Conservation (phyloP, 305 asterid genomes). For the Fraxinus sp. region DNA sequence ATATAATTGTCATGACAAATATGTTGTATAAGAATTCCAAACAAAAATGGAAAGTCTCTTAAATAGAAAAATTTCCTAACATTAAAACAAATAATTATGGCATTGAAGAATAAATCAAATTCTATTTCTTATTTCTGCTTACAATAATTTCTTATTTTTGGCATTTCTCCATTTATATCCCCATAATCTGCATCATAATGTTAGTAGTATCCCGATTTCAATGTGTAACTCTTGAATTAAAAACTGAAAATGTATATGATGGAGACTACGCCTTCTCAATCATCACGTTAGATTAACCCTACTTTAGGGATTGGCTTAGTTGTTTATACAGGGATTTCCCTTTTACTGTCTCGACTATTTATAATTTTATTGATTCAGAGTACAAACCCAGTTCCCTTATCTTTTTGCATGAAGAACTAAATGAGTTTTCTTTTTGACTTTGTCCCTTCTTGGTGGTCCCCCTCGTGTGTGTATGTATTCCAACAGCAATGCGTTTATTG, state of each 20-base stretch:
- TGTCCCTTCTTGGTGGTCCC: background rate
- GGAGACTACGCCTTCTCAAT: background rate
- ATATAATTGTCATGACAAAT: background rate
- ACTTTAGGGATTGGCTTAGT: background rate
- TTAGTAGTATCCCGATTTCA: background rate
- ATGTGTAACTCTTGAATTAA: background rate
- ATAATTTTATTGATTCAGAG: background rate
- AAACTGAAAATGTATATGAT: background rate
- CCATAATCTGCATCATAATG: background rate
- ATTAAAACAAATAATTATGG: background rate
- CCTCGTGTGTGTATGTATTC: background rate
- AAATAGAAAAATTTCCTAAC: background rate
- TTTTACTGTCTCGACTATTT: background rate
- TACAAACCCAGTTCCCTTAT: background rate
- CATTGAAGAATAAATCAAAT: background rate
- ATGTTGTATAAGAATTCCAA: background rate
- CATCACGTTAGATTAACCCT: background rate
- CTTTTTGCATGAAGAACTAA: background rate
- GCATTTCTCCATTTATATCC: background rate
- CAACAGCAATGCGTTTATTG: background rate
- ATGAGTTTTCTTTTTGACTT: background rate
- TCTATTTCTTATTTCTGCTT: background rate
- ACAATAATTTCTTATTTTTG: background rate
- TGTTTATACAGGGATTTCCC: background rate
- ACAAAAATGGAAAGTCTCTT: background rate